phyloP scores from a whole-genome alignment of 2,329 filamentous ascomycete genomes.

The Trichoderma arundinaceum region DNA sequence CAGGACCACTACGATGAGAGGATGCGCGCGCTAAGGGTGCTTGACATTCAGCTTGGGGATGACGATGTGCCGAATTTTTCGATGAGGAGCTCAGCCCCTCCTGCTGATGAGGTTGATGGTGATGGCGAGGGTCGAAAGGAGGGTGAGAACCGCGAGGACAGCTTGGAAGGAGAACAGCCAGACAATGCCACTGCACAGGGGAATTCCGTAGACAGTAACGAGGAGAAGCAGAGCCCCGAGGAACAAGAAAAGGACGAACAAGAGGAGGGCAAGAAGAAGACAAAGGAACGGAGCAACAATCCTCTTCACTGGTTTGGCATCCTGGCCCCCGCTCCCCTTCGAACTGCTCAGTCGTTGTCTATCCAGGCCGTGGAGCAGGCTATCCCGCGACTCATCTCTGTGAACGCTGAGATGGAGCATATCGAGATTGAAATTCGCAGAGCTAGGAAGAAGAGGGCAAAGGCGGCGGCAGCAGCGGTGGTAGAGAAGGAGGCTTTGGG shows the following conservation, averaged over 20 bases:
- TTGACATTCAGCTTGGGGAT: conserved; percentile 41
- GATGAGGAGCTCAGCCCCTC: conserved; percentile 2
- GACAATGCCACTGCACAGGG: background rate
- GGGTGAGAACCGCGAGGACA: conserved; percentile 9
- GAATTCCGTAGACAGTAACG: background rate
- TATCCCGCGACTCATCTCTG: conserved; percentile 61
- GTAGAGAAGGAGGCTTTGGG: conserved; percentile 39
- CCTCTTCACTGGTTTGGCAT: conserved; percentile 66
- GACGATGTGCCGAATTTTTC: background rate
- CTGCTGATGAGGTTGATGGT: conserved; percentile 14
- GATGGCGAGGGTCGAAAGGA: conserved; percentile 25
- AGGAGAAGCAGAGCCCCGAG: background rate
- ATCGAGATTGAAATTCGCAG: conserved; percentile 73
- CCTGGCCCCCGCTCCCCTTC: conserved; percentile 58
- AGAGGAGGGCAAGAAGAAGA: conserved; percentile 32
- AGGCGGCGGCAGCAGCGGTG: conserved; percentile 48
- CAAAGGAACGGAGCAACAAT: conserved; percentile 32
- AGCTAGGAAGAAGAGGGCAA: conserved; percentile 60
- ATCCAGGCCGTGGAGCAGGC: conserved; percentile 60
- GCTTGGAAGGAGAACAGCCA: background rate
- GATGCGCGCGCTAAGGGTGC: conserved; percentile 65
- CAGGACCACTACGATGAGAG: conserved; percentile 74
- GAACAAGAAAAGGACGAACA: conserved; percentile 25
- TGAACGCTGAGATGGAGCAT: conserved; percentile 65
- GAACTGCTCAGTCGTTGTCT: conserved; percentile 65